Evolutionary conservation across 139 green algal genomes (phyloP), one percentile per base, ranked within the genome.

Genomic region (Chlamydomonas schloesseri): DNA sequence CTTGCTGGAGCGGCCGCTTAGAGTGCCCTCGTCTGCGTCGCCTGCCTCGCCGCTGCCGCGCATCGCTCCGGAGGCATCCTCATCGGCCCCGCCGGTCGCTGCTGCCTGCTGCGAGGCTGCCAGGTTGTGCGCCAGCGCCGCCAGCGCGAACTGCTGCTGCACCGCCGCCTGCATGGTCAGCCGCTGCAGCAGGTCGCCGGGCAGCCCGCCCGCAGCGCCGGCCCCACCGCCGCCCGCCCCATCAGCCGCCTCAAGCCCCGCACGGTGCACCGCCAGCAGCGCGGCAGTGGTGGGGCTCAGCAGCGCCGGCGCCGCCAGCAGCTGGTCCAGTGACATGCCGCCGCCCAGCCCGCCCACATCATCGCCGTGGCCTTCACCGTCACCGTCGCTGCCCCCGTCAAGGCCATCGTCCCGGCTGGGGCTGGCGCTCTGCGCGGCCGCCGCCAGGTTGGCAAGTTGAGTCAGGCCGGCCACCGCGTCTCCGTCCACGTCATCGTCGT

Each of bases 91-190:
- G 60, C 24, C 23, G 5, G 4, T 1, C 64, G 64, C 64, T 6
- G 64, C 76, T 34, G 46, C 34, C 34, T 72, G 76, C 76, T 70
- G 74, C 74, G 24, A n/a, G 28, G 36, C 33, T 33, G 36, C 69
- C 69, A 81, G 46, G 65, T 84, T 85, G 65, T 88, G 73, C 0
- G 88, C 70, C 6, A 88, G 33, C 9, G 82, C 75, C 8, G 82
- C 82, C 31, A 91, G 64, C 24, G 87, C 78, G 71, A 91, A 53
- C 81, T 90, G 84, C 75, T 93, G 90, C 71, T 89, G 83, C 29
- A 88, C 2, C 29, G 81, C 33, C 50, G 77, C 70, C 15, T 91
- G 87, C 58, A 89, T 57, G 6, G 42, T 50, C 31, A 81, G 76
- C 83, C 90, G 89, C 73, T 86, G 73, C 65, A 90, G 50, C 71